phyloP scores from a whole-genome alignment of 2,329 filamentous ascomycete species.

The Xylariomycetidae sp. region DNA sequence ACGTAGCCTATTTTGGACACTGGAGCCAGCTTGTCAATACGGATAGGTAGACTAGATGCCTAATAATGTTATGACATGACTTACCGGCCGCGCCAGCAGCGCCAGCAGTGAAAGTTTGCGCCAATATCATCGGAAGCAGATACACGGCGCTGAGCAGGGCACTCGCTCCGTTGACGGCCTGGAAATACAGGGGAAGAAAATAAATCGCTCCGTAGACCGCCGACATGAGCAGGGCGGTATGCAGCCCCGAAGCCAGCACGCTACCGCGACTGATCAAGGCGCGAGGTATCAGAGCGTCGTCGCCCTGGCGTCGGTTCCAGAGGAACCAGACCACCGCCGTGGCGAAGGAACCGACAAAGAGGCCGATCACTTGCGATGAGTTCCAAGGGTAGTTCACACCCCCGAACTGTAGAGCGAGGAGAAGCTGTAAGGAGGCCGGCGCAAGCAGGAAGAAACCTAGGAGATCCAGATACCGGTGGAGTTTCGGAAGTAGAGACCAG shows the following conservation, averaged over 20 bases:
- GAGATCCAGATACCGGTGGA: conserved; percentile 34
- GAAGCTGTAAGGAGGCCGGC: conserved; percentile 34
- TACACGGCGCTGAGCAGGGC: conserved; percentile 28
- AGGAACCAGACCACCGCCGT: conserved; percentile 29
- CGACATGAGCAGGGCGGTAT: conserved; percentile 38
- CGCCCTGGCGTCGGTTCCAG: conserved; percentile 40
- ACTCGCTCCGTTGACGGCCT: conserved; percentile 24
- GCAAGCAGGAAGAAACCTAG: conserved; percentile 39
- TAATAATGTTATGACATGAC: no score
- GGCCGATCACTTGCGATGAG: conserved; percentile 33
- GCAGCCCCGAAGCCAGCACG: conserved; percentile 37
- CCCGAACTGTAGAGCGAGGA: conserved; percentile 43
- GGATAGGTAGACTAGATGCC: no score
- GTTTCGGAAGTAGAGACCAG: conserved; percentile 15
- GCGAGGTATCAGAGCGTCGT: conserved; percentile 45
- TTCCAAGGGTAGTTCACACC: conserved; percentile 36
- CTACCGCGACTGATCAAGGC: conserved; percentile 38
- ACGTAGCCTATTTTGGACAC: no score
- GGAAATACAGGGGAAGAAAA: conserved; percentile 28
- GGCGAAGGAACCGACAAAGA: conserved; percentile 33
- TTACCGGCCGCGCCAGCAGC: no score
- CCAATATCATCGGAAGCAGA: conserved; percentile 27
- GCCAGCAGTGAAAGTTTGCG: no score
- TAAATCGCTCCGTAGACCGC: conserved; percentile 35
- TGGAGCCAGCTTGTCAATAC: no score